Evolutionary conservation across 805 yeast species (phyloP), one percentile per base, ranked within the genome.

Genomic region (Metschnikowia lachancei): DNA sequence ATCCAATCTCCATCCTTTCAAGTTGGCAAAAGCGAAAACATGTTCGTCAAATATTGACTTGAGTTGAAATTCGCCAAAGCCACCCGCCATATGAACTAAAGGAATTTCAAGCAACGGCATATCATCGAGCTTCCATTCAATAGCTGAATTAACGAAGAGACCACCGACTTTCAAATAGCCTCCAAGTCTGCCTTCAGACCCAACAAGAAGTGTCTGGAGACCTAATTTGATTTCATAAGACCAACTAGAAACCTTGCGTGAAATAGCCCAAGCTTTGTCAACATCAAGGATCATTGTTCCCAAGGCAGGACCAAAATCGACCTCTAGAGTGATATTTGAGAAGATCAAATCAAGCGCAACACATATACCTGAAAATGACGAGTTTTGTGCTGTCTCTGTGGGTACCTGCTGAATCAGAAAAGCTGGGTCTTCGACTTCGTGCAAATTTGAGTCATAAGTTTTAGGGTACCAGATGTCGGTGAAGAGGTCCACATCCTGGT

Each of bases 41-140:
- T 92, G 97, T 61, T 82, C 89, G 61, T 94, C 98, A 56, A 92
- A 81, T 0, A 90, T 82, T 4, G 83, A 67, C 57, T 85, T 85
- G 2, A 78, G 56, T 22, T 82, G 80, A 17, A 87, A 55, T 3
- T 72, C 66, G 1, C 70, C 80, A 28, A 89, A 60, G 0, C 84
- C 82, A 3, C 80, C 69, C 0, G 84, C 73, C 2, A 85, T 60
- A 18, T 82, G 74, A 2, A 92, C 83, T 47, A 87, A 62, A 0
- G 98, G 97, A 9, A 84, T 72, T 35, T 71, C 78, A 24, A 74
- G 64, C 4, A 67, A 59, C 3, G 68, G 66, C 14, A 74, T 74
- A 11, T 58, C 53, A 7, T 65, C 67, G 12, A 70, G 59, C 22
- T 80, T 78, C 95, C 96, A 92, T 29, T 79, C 75, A 12, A 90